A percentile compares a stretch with the other conserved stretches of the same genome.
phyloP scores from a whole-genome alignment of 164 flowering plant species.

The Cinnamomum micranthum region DNA sequence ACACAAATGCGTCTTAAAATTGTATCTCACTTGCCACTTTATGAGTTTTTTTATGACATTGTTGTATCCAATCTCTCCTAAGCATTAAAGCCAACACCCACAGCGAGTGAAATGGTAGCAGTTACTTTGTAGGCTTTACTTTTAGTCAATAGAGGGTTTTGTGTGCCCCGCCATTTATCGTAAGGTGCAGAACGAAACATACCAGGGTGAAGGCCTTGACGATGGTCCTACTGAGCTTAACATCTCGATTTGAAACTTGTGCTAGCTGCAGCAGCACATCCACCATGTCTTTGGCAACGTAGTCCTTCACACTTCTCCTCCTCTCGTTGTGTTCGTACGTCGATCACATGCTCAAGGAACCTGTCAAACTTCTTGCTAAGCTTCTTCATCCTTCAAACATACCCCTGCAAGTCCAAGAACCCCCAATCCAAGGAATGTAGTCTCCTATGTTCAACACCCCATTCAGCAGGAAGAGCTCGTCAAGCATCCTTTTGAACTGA shows the following conservation, averaged over 20 bases:
- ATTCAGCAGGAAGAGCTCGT: constrained; percentile 41
- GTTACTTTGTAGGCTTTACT: too few species aligned
- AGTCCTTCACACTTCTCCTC: constrained; percentile 24
- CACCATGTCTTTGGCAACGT: constrained; percentile 44
- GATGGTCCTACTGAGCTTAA: constrained; percentile 53
- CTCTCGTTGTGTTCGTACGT: constrained; percentile 36
- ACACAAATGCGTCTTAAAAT: too few species aligned
- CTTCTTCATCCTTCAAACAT: constrained; percentile 52
- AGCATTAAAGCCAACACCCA: too few species aligned
- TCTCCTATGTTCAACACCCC: constrained; percentile 54
- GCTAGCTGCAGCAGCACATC: constrained; percentile 51
- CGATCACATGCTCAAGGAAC: constrained; percentile 47
- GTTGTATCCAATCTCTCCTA: too few species aligned
- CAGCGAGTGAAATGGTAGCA: too few species aligned
- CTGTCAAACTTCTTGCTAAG: constrained; percentile 42
- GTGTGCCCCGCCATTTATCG: not conserved
- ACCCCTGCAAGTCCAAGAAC: constrained; percentile 50
- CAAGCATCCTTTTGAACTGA: constrained; percentile 46
- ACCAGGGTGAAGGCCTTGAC: constrained; percentile 71
- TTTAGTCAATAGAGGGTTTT: too few species aligned
- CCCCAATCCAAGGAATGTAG: constrained; percentile 50
- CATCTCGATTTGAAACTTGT: constrained; percentile 48
- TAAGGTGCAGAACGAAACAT: not conserved
- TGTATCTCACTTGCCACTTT: too few species aligned
- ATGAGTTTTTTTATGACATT: too few species aligned